Evolutionary conservation across 169 alveolate genomes (phyloP).

Genomic region (Ichthyophthirius multifiliis): DNA sequence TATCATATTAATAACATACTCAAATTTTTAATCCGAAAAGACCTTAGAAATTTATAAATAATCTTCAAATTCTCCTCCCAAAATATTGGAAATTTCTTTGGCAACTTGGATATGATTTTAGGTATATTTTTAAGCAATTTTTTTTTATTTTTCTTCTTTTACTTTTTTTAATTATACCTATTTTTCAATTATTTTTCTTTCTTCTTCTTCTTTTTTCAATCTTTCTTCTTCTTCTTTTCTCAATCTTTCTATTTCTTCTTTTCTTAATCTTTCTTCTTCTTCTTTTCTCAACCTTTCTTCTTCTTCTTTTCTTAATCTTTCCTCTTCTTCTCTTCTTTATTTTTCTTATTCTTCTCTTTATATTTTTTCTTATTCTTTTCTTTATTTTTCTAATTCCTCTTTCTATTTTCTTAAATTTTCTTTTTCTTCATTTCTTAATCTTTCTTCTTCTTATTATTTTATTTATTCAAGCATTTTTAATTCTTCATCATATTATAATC

Average conservation of each 20-base stretch:
- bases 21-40: too few relatives aligned
- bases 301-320: background rate
- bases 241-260: background rate
- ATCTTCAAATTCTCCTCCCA: too few relatives aligned
- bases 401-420: too few relatives aligned
- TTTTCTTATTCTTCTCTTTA: background rate
- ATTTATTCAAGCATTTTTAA: background rate
- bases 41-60: too few relatives aligned
- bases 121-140: background rate
- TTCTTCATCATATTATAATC: background rate
- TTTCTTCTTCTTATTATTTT: background rate
- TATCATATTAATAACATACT: too few relatives aligned
- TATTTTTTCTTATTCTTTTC: background rate
- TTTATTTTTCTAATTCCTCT: background rate
- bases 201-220: background rate
- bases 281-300: background rate
- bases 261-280: background rate
- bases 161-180: background rate
- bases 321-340: background rate
- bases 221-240: background rate
- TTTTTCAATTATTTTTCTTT: background rate
- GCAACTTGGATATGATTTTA: background rate
- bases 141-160: background rate
- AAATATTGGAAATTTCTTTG: background rate
- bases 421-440: background rate